phyloP scores from a whole-genome alignment of 2,329 filamentous ascomycete species.

The Epichloe gansuensis region DNA sequence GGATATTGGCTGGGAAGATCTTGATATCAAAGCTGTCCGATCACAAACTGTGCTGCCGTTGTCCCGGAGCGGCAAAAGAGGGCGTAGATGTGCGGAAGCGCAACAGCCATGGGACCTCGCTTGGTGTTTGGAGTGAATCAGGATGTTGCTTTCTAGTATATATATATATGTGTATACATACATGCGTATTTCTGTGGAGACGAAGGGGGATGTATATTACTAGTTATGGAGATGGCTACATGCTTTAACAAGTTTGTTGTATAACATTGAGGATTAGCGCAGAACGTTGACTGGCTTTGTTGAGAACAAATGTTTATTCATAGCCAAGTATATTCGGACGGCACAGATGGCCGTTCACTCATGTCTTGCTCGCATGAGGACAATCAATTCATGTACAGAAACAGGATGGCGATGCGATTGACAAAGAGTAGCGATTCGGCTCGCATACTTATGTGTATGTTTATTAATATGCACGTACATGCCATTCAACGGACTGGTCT shows the following conservation, averaged over 20 bases:
- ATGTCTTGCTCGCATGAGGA: neutral
- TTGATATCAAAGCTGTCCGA: conserved; percentile 29
- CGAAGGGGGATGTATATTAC: neutral
- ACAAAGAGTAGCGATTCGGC: no score
- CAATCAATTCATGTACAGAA: no score
- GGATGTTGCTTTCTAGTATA: neutral
- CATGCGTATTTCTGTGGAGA: neutral
- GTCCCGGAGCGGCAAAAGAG: conserved; percentile 3
- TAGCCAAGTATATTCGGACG: neutral
- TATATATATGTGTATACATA: neutral
- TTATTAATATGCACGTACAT: no score
- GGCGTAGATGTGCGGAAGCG: neutral
- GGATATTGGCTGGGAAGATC: conserved; percentile 56
- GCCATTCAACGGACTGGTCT: no score
- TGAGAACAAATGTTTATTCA: neutral
- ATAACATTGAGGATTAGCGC: neutral
- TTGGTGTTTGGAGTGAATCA: neutral
- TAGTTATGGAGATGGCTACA: neutral
- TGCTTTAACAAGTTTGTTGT: neutral
- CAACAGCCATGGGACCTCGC: neutral
- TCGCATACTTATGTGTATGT: no score
- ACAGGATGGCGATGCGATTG: no score
- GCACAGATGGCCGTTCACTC: neutral
- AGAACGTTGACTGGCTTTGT: neutral
- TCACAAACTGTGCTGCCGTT: conserved; percentile 9